phyloP scores from a whole-genome alignment of 2,329 filamentous ascomycete species.

The Cytospora schulzeri region DNA sequence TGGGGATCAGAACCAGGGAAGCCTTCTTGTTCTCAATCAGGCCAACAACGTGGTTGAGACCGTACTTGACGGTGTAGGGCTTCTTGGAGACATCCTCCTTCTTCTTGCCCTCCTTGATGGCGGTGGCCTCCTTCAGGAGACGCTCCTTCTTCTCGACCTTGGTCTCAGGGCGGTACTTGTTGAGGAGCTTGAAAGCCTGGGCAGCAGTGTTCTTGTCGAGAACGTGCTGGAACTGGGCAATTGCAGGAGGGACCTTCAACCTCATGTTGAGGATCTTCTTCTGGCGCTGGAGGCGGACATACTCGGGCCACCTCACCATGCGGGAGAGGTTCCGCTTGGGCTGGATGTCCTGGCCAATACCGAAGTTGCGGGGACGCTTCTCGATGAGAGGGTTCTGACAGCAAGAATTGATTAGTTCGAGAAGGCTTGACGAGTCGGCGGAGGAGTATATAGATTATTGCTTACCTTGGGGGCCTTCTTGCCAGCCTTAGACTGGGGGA shows the following conservation, averaged over 20 bases:
- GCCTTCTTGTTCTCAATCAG: constrained; percentile 99
- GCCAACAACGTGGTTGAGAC: constrained; percentile 98
- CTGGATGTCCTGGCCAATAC: constrained; percentile 98
- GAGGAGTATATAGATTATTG: constrained; percentile 33
- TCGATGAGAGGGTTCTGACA: constrained; percentile 96
- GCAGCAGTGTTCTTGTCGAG: constrained; percentile 96
- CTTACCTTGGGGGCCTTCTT: constrained; percentile 98
- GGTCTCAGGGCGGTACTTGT: constrained; percentile 99
- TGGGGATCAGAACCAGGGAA: constrained; percentile 94
- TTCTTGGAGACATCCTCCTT: constrained; percentile 99
- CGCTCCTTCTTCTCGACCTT: constrained; percentile 99
- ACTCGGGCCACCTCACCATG: constrained; percentile 99
- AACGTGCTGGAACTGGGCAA: constrained; percentile 96
- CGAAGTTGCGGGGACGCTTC: constrained; percentile 96
- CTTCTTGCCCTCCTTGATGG: constrained; percentile 99
- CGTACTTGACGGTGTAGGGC: constrained; percentile 99
- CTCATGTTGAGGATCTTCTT: constrained; percentile 96
- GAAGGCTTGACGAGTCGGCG: constrained; percentile 5
- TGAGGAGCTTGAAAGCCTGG: constrained; percentile 98
- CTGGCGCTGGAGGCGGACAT: constrained; percentile 95
- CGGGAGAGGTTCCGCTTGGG: constrained; percentile 91
- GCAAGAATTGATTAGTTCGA: constrained; percentile 27
- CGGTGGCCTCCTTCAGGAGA: constrained; percentile 95
- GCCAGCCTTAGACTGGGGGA: constrained; percentile 89
- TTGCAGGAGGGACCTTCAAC: constrained; percentile 96